Conservation (phyloP, 2,329 filamentous ascomycete genomes). For the Nigrograna mackinnonii region DNA sequence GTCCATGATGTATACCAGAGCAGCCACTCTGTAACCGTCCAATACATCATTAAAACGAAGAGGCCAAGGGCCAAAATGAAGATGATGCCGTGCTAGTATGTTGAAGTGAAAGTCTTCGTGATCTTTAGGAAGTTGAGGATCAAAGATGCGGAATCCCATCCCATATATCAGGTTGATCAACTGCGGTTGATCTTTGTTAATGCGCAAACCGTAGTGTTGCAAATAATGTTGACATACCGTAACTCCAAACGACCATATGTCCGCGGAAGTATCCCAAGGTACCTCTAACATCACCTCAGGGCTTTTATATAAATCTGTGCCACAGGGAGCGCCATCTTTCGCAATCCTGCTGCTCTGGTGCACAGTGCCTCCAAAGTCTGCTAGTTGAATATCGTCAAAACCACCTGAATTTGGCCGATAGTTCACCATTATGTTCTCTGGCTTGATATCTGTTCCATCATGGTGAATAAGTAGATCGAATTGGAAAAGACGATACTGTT, state of each 20-base stretch:
- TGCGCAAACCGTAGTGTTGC: too few species aligned
- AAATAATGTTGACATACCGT: slow-evolving; percentile 29
- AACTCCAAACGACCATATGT: slow-evolving; percentile 43
- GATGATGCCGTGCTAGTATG: slow-evolving; percentile 14
- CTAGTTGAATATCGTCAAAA: slow-evolving; percentile 30
- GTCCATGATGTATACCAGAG: slow-evolving; percentile 2
- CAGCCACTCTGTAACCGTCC: slow-evolving; percentile 1
- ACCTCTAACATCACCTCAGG: slow-evolving; percentile 26
- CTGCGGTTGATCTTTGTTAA: too few species aligned
- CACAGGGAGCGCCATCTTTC: slow-evolving; percentile 21
- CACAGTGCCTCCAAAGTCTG: slow-evolving; percentile 26
- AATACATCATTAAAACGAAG: slow-evolving; percentile 13
- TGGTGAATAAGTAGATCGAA: too few species aligned
- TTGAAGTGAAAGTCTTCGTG: slow-evolving; percentile 13
- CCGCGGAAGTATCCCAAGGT: slow-evolving; percentile 33
- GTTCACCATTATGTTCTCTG: slow-evolving; percentile 37
- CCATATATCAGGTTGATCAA: slow-evolving; percentile 23
- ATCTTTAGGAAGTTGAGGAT: slow-evolving; percentile 12
- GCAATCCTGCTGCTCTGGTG: slow-evolving; percentile 10
- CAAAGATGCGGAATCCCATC: slow-evolving; percentile 19
- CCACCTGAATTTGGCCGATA: slow-evolving; percentile 18
- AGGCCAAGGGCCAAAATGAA: slow-evolving; percentile 19
- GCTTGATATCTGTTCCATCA: slow-evolving; percentile 30
- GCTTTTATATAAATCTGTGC: slow-evolving; percentile 38
- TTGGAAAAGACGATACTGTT: too few species aligned